Percentiles rank a stretch among this genome's conserved stretches.
These are phyloP conservation scores for Monilinia vaccinii-corymbosi DNA, from an alignment of 2,329 filamentous ascomycete species.

Conservation along the genomic window DNA sequence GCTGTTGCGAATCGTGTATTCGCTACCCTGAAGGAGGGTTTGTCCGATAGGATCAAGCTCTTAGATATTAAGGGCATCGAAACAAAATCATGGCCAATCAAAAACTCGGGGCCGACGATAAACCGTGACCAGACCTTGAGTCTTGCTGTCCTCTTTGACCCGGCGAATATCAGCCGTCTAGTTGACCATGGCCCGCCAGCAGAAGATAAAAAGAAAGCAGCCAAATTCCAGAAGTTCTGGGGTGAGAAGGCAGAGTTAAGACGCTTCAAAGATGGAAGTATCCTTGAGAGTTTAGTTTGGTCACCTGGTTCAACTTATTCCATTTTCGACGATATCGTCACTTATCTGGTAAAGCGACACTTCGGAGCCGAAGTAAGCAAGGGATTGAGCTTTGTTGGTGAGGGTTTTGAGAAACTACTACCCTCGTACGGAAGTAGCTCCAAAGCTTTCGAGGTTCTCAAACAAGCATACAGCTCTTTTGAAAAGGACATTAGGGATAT, in stretches of 20 bases:
- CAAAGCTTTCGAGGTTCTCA: conserved; percentile 57
- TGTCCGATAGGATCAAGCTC: conserved; percentile 64
- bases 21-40: conserved; percentile 55
- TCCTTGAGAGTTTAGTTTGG: conserved; percentile 90
- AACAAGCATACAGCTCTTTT: conserved; percentile 61
- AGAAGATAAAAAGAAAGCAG: conserved; percentile 75
- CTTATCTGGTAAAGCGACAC: conserved; percentile 62
- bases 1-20: conserved; percentile 49
- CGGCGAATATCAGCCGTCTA: conserved; percentile 60
- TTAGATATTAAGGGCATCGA: conserved; percentile 47
- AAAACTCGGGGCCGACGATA: conserved; percentile 30
- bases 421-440: conserved; percentile 29
- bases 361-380: conserved; percentile 44
- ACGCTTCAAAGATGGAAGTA: conserved; percentile 90
- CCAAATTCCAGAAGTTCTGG: conserved; percentile 84
- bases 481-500: conserved; percentile 70
- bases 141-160: conserved; percentile 64
- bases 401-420: conserved; percentile 38
- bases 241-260: conserved; percentile 86
- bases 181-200: conserved; percentile 84
- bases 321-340: conserved; percentile 71
- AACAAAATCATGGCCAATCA: conserved; percentile 38
- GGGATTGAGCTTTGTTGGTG: conserved; percentile 35
- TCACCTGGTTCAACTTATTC: conserved; percentile 49
- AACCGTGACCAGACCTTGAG: conserved; percentile 36